Conservation (phyloP, 148 eudicot species). For the Amaranthus palmeri region DNA sequence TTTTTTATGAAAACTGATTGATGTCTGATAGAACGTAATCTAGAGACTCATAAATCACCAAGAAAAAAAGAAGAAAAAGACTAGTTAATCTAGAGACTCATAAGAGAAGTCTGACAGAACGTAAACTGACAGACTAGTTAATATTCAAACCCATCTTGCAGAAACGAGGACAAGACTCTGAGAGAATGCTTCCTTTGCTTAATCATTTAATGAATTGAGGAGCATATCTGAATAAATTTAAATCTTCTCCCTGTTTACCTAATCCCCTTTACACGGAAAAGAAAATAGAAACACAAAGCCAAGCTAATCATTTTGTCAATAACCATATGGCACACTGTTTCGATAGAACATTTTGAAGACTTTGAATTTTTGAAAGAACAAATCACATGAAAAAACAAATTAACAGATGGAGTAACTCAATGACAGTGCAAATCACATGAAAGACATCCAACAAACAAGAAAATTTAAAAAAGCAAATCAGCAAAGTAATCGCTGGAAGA, state of each 20-base stretch:
- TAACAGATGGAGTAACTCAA: background rate
- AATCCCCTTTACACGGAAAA: background rate
- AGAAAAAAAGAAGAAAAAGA: background rate
- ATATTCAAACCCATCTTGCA: background rate
- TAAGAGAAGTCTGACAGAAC: background rate
- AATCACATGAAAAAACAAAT: too few relatives aligned
- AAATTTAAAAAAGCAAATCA: background rate
- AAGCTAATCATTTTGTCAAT: background rate
- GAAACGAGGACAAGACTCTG: background rate
- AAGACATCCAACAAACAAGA: background rate
- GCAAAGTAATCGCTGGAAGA: constrained; percentile 11
- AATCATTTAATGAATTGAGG: background rate
- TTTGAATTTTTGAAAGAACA: background rate
- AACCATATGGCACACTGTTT: background rate
- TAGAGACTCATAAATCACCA: background rate
- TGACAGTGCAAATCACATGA: background rate
- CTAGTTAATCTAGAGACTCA: background rate
- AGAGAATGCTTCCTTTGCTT: background rate
- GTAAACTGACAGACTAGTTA: background rate
- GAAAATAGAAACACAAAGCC: background rate
- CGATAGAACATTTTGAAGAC: background rate
- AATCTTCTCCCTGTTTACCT: background rate
- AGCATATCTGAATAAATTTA: background rate
- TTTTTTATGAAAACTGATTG: background rate
- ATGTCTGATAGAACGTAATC: too few relatives aligned